Evolutionary conservation across 2,329 filamentous ascomycete species (phyloP), one percentile per base, ranked within the genome.

Genomic region (Xylaria sp.): DNA sequence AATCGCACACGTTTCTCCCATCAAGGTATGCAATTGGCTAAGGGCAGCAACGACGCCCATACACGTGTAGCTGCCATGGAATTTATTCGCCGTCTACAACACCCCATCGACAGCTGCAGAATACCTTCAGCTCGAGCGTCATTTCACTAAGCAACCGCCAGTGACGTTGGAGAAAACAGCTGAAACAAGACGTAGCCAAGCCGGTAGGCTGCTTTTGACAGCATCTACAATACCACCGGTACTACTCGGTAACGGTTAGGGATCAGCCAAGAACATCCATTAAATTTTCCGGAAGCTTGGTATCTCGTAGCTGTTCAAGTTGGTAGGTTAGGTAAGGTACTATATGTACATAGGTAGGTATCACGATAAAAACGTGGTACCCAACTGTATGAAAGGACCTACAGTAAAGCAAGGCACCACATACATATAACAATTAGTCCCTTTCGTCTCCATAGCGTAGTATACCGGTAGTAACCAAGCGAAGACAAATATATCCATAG

Each of bases 1-100:
- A 36, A 60, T 29, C 54, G 61, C 51, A 67, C 73, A 75, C 73
- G 73, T 74, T 74, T 66, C 65, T 39, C 44, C 49, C 49, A 63
- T 69, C 61, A 11, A 39, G 38, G 54, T 3, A 38, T 56, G 1
- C 44, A 9, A 69, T 70, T 71, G 67, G 63, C 42, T 22, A 9
- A 5, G n/a, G 39, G 27, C n/a, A 4, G 50, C 25, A 49, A 9
- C 39, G 33, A 27, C n/a, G 11, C 51, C 3, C n/a, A 44, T 20
- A n/a, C 42, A 44, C 42, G 42, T 44, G 42, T 54, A 11, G 50
- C 13, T 25, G 33, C 13, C 50, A 36, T 39, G 51, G 20, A 39
- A 38, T 22, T 25, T 17, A 51, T 38, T 53, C 29, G 38, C 17
- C 55, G 44, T 38, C 29, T 39, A 58, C 45, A 45, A 51, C 56